phyloP scores from a whole-genome alignment of 129 eudicot species.

The Chrysanthemum lavandulifolium region DNA sequence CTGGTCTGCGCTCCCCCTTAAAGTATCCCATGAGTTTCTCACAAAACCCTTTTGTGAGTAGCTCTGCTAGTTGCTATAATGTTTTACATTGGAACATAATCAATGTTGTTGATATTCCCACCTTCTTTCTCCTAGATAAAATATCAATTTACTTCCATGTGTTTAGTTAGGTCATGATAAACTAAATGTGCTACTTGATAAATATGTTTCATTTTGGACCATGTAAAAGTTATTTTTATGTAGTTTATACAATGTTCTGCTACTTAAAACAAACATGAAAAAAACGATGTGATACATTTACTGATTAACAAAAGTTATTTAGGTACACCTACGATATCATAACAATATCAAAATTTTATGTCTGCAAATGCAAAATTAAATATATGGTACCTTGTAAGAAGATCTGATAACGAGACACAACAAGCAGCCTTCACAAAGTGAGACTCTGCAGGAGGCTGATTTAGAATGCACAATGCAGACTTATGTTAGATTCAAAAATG shows the following conservation, averaged over 20 bases:
- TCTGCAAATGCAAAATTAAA: too few relatives aligned
- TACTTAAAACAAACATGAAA: neutral
- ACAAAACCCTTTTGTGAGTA: neutral
- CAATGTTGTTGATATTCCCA: neutral
- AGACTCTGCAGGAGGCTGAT: slow-evolving; percentile 64
- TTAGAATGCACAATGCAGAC: slow-evolving; percentile 20
- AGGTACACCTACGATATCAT: too few relatives aligned
- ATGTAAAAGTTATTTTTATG: too few relatives aligned
- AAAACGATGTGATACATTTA: neutral
- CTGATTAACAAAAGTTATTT: too few relatives aligned
- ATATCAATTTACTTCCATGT: neutral
- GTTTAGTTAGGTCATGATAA: too few relatives aligned
- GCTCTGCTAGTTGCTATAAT: neutral
- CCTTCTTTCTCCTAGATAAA: neutral
- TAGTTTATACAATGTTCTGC: too few relatives aligned
- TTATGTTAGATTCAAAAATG: slow-evolving; percentile 24
- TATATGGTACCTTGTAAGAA: slow-evolving; percentile 60
- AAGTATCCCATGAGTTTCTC: neutral
- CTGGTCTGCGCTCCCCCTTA: too few relatives aligned
- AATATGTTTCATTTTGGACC: too few relatives aligned
- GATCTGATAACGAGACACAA: slow-evolving; percentile 74
- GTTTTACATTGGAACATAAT: neutral
- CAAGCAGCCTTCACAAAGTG: slow-evolving; percentile 74
- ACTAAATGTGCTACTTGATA: too few relatives aligned
- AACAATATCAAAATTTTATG: too few relatives aligned